Evolutionary conservation across 73 alveolate species (phyloP).

Genomic region (Paramecium bursaria): DNA sequence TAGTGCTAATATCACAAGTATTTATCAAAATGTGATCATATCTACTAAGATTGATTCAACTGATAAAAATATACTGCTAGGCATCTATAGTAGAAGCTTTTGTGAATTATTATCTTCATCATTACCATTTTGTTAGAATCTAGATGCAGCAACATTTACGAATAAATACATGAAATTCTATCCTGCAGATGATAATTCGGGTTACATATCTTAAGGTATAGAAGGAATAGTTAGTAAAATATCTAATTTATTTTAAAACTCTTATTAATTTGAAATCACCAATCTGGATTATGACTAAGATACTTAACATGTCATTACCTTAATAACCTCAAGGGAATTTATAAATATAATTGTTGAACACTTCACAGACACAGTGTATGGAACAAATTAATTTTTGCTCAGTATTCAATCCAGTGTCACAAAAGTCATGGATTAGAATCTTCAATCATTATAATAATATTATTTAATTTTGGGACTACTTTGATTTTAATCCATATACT

Average conservation of each 20-base stretch:
- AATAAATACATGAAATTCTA: neutral
- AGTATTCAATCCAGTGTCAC: neutral
- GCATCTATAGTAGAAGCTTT: neutral
- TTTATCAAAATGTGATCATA: conserved; percentile 11
- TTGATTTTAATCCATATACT: neutral
- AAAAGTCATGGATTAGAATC: neutral
- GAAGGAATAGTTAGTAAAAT: conserved; percentile 18
- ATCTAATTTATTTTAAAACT: conserved; percentile 11
- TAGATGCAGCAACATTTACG: neutral
- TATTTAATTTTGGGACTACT: neutral
- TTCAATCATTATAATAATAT: neutral
- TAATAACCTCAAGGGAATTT: conserved; percentile 7
- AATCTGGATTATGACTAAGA: conserved; percentile 25
- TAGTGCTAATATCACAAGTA: conserved; percentile 4
- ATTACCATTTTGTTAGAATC: conserved; percentile 9
- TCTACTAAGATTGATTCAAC: neutral
- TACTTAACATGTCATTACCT: neutral
- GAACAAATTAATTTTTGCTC: conserved; percentile 8
- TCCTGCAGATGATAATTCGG: conserved; percentile 54
- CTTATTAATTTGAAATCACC: conserved; percentile 8
- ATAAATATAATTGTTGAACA: conserved; percentile 31
- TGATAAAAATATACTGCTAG: neutral
- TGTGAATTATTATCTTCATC: neutral
- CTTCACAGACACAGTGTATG: conserved; percentile 30
- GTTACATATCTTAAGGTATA: conserved; percentile 21